Conservation (phyloP, 495 filamentous ascomycete genomes). For the Aspergillus taichungensis region DNA sequence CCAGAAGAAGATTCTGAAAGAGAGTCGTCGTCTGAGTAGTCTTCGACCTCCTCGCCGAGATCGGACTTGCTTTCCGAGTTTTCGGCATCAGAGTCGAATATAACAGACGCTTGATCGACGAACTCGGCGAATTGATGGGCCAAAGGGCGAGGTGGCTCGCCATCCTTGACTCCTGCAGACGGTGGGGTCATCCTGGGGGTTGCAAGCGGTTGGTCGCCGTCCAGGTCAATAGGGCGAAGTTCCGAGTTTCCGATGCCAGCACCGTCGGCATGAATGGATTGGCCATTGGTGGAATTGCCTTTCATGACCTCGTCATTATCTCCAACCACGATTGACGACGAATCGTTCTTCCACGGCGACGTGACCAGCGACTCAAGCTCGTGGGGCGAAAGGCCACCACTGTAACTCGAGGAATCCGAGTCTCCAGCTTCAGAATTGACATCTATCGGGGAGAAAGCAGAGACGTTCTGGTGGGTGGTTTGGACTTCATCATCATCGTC, state of each 20-base stretch:
- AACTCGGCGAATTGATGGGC: constrained; percentile 3
- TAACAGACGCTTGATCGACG: not conserved
- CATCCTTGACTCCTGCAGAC: not conserved
- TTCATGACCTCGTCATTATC: not conserved
- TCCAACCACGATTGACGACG: not conserved
- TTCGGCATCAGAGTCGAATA: not conserved
- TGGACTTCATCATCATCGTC: constrained; percentile 22
- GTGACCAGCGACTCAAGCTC: constrained; percentile 15
- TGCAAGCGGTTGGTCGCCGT: constrained; percentile 10
- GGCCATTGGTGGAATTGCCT: not conserved
- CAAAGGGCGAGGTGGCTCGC: not conserved
- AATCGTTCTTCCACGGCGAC: constrained; percentile 9
- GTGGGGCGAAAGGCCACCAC: constrained; percentile 13
- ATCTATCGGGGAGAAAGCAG: not conserved
- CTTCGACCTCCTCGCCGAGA: not conserved
- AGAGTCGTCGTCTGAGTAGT: constrained; percentile 5
- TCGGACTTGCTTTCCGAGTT: constrained; percentile 6
- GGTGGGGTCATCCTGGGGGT: constrained; percentile 18
- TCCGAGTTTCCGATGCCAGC: constrained; percentile 2
- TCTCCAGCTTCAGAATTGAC: constrained; percentile 5
- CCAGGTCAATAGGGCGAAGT: constrained; percentile 10
- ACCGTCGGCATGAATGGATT: not conserved
- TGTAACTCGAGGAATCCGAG: constrained; percentile 14
- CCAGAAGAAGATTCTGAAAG: not conserved
- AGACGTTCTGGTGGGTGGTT: not conserved